Evolutionary conservation across 176 grass and related monocot genomes (phyloP).

Genomic region (Olyra latifolia): DNA sequence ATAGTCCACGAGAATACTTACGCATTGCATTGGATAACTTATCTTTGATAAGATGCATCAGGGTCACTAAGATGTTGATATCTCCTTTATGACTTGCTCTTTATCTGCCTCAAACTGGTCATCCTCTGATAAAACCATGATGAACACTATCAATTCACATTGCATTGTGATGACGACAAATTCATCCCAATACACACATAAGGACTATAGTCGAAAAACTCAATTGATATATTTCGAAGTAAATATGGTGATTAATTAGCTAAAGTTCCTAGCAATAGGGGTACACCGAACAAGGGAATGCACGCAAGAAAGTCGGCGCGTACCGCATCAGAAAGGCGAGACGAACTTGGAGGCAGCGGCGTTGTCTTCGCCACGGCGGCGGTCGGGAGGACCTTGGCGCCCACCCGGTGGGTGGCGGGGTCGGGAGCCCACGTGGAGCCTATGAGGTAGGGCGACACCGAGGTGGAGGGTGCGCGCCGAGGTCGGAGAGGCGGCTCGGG

Average conservation of each 20-base stretch:
- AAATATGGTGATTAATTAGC: background rate
- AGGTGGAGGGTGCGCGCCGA: too few relatives aligned
- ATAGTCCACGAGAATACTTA: slow-evolving; percentile 17
- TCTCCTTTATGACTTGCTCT: slow-evolving; percentile 84
- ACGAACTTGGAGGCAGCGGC: too few relatives aligned
- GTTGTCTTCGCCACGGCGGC: too few relatives aligned
- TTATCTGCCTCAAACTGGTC: slow-evolving; percentile 98
- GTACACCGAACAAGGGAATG: too few relatives aligned
- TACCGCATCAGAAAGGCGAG: too few relatives aligned
- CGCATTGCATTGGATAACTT: background rate
- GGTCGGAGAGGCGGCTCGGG: too few relatives aligned
- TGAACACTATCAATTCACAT: background rate
- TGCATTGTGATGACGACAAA: background rate
- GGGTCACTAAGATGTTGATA: slow-evolving; percentile 49
- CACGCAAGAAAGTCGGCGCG: too few relatives aligned
- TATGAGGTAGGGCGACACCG: too few relatives aligned
- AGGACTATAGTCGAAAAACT: background rate
- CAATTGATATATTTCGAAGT: background rate
- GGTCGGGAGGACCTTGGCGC: too few relatives aligned
- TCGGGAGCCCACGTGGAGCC: too few relatives aligned
- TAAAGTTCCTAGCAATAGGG: slow-evolving; percentile 72
- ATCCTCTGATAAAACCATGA: slow-evolving; percentile 66
- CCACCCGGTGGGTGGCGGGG: too few relatives aligned
- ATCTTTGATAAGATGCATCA: background rate
- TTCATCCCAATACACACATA: background rate